Base-by-base conservation (phyloP, 768 basidiomycete genomes). In the Naematelia encephala region DNA sequence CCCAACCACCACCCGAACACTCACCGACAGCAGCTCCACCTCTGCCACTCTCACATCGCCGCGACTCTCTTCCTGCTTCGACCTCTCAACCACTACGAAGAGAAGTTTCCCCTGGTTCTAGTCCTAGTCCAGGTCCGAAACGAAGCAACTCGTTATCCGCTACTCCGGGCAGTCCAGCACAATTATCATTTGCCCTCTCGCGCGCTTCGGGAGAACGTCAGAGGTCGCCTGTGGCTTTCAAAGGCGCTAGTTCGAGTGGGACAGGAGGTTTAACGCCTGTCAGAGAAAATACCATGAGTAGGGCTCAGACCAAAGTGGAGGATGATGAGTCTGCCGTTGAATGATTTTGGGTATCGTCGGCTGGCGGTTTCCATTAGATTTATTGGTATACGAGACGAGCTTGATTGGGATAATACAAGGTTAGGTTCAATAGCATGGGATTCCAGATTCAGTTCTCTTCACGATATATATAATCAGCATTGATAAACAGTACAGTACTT, bases 221-320 rank as follows among this genome's bases (percentile, higher is more conserved):
- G 25, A 16, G 48, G 3, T 22, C 22, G 22, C 22, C 22, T 14
- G 48, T 26, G n/a, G 25, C 48, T 14, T 10, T 27, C 25, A 27
- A 14, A 25, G 48, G 27, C 48, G 48, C n/a, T n/a, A n/a, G n/a
- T n/a, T n/a, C n/a, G 48, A 5, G 14, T 10, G 22, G 48, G 5
- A 26, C 3, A 5, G 48, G 10, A 16, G 27, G 22, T 23, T 14
- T 50, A 4, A 50, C 22, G 12, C 48, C 48, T 23, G 48, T 50
- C 12, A 50, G 48, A 23, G 48, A 50, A 50, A 50, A 23, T 50
- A 50, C 48, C 19, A 26, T 50, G 48, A 25, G 14, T 8, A 22
- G 48, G 5, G 48, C 48, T 4, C 48, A 22, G 14, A 50, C 48
- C 14, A 16, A 23, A 5, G 48, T 50, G 19, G 48, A 22, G 11